Percentiles rank a stretch among this genome's conserved stretches.
phyloP scores from a whole-genome alignment of 2,329 filamentous ascomycete species.

The Aphanocladium album region DNA sequence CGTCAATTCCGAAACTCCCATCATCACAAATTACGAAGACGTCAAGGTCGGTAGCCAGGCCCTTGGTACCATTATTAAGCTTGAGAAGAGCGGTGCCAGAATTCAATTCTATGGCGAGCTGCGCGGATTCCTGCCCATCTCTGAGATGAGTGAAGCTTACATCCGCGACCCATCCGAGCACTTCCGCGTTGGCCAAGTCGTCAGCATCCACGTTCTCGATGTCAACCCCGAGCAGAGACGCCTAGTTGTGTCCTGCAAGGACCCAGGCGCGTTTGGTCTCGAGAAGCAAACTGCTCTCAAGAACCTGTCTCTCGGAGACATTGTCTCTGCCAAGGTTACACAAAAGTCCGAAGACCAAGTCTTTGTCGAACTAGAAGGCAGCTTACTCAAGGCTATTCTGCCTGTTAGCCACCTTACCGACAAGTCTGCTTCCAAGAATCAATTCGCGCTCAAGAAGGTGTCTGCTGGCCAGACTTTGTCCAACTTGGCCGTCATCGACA shows the following conservation, averaged over 20 bases:
- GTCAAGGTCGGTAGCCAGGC: constrained; percentile 70
- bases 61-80: constrained; percentile 80
- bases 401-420: constrained; percentile 78
- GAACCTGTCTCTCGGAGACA: constrained; percentile 64
- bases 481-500: constrained; percentile 81
- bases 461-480: constrained; percentile 77
- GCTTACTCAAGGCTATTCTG: constrained; percentile 72
- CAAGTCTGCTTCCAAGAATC: constrained; percentile 73
- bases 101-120: constrained; percentile 88
- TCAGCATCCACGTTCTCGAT: constrained; percentile 82
- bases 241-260: constrained; percentile 89
- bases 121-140: constrained; percentile 81
- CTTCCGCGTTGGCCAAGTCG: constrained; percentile 84
- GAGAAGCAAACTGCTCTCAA: constrained; percentile 72
- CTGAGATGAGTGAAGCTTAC: constrained; percentile 97
- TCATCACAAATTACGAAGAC: constrained; percentile 72
- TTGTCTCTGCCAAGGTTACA: constrained; percentile 75
- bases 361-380: constrained; percentile 69
- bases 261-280: constrained; percentile 69
- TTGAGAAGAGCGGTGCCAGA: constrained; percentile 73
- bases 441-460: constrained; percentile 72
- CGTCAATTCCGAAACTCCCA: constrained; percentile 79
- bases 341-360: constrained; percentile 74
- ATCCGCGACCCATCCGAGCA: constrained; percentile 86
- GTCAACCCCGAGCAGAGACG: constrained; percentile 66